phyloP scores from a whole-genome alignment of 805 yeast genomes.

The Candida loeiensis region DNA sequence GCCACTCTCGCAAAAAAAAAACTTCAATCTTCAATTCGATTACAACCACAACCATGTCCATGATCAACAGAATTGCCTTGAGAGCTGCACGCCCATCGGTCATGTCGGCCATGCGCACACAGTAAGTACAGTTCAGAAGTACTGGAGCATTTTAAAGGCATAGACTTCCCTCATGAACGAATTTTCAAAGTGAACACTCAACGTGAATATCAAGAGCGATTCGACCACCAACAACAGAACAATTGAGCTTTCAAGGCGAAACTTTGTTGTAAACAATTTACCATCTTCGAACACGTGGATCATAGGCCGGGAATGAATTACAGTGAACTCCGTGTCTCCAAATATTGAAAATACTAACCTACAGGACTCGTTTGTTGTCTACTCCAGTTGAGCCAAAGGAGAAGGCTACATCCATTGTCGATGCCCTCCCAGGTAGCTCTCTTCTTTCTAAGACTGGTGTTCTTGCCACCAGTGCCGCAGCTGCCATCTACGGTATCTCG shows the following conservation, averaged over 20 bases:
- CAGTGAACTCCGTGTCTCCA: background rate
- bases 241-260: too few relatives aligned
- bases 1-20: slow-evolving; percentile 15
- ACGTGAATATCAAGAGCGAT: too few relatives aligned
- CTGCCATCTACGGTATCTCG: slow-evolving; percentile 89
- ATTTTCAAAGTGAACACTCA: too few relatives aligned
- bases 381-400: slow-evolving; percentile 78
- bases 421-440: slow-evolving; percentile 90
- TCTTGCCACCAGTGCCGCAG: slow-evolving; percentile 92
- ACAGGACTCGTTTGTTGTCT: slow-evolving; percentile 51
- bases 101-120: slow-evolving; percentile 34
- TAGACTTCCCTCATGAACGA: too few relatives aligned
- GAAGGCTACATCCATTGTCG: slow-evolving; percentile 85
- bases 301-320: too few relatives aligned
- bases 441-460: slow-evolving; percentile 89
- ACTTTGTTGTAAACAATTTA: too few relatives aligned
- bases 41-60: slow-evolving; percentile 30
- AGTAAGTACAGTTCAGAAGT: background rate
- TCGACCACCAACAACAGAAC: too few relatives aligned
- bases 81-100: slow-evolving; percentile 41
- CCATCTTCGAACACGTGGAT: too few relatives aligned
- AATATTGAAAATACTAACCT: background rate
- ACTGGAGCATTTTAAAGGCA: too few relatives aligned
- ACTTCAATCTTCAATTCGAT: slow-evolving; percentile 11
- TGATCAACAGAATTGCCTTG: slow-evolving; percentile 42